These are phyloP conservation scores for Picea sitchensis DNA, from an alignment of 75 land plant species.

Conservation along the genomic window DNA sequence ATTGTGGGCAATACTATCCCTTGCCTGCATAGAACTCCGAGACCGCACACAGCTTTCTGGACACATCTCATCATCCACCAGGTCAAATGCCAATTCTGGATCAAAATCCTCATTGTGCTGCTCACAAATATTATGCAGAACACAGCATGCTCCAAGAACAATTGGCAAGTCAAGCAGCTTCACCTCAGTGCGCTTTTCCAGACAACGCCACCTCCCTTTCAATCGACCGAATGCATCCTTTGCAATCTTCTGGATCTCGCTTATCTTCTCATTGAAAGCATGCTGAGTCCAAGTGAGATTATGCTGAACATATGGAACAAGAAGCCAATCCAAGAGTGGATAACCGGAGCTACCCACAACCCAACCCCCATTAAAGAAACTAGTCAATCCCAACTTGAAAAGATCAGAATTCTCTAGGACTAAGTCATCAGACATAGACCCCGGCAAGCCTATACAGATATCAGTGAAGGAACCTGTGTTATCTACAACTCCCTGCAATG, in stretches of 20 bases:
- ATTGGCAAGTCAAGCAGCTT: constrained; percentile 92
- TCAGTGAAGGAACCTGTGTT: constrained; percentile 79
- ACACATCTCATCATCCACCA: constrained; percentile 75
- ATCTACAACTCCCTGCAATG: constrained; percentile 93
- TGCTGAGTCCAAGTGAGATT: constrained; percentile 89
- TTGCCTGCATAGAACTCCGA: constrained; percentile 41
- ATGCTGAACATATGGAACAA: constrained; percentile 88
- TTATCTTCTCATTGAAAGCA: constrained; percentile 83
- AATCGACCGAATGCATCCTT: constrained; percentile 69
- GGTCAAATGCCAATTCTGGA: constrained; percentile 41
- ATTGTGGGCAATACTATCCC: constrained; percentile 87
- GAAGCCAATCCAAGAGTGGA: constrained; percentile 87
- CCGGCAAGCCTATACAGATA: constrained; percentile 94
- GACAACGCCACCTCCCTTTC: constrained; percentile 83
- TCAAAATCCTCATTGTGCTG: constrained; percentile 67
- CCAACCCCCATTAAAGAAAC: constrained; percentile 57
- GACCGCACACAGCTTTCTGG: constrained; percentile 49
- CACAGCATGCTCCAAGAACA: constrained; percentile 92
- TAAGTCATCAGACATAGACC: constrained; percentile 86
- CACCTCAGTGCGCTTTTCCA: constrained; percentile 93
- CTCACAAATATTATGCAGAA: constrained; percentile 92
- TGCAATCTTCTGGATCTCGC: constrained; percentile 59
- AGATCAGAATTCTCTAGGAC: constrained; percentile 83
- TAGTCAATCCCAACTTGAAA: constrained; percentile 56
- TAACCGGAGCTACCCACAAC: constrained; percentile 80